These are phyloP conservation scores for Podila verticillata DNA, from an alignment of 192 early-diverging fungal species.

Conservation along the genomic window DNA sequence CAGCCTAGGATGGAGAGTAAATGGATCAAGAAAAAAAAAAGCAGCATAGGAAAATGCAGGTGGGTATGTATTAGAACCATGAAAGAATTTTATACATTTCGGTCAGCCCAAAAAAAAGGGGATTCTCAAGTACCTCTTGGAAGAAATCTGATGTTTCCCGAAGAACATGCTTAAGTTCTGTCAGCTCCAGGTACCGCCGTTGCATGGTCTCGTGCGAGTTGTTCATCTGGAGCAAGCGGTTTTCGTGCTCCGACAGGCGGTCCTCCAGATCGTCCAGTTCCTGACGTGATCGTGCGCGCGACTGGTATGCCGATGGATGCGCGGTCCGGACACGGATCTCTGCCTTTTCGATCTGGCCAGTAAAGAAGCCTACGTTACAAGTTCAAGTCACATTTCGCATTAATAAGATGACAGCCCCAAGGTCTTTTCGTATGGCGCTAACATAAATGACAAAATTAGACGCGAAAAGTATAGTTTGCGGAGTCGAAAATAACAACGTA, in stretches of 20 bases:
- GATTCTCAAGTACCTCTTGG: conserved; percentile 62
- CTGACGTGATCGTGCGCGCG: conserved; percentile 79
- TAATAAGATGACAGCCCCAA: neutral
- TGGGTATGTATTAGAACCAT: too few relatives aligned
- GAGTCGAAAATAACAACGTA: conserved; percentile 51
- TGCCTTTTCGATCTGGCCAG: conserved; percentile 79
- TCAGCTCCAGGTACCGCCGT: conserved; percentile 87
- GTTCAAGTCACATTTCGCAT: too few relatives aligned
- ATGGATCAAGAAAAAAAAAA: too few relatives aligned
- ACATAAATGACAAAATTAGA: too few relatives aligned
- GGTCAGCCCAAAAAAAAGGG: too few relatives aligned
- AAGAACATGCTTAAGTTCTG: conserved; percentile 90
- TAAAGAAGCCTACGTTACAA: conserved; percentile 76
- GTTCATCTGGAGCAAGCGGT: conserved; percentile 87
- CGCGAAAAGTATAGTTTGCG: too few relatives aligned
- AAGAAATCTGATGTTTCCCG: conserved; percentile 89
- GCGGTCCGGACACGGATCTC: conserved; percentile 69
- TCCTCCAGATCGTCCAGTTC: conserved; percentile 96
- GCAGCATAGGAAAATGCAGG: too few relatives aligned
- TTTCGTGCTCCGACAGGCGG: conserved; percentile 82
- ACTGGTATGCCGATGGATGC: conserved; percentile 56
- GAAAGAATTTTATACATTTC: too few relatives aligned
- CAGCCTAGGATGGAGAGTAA: conserved; percentile 31
- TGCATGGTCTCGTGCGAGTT: conserved; percentile 87
- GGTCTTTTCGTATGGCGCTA: too few relatives aligned